These are phyloP conservation scores for Brettanomyces nanus DNA, from an alignment of 805 yeast genomes.

Conservation along the genomic window DNA sequence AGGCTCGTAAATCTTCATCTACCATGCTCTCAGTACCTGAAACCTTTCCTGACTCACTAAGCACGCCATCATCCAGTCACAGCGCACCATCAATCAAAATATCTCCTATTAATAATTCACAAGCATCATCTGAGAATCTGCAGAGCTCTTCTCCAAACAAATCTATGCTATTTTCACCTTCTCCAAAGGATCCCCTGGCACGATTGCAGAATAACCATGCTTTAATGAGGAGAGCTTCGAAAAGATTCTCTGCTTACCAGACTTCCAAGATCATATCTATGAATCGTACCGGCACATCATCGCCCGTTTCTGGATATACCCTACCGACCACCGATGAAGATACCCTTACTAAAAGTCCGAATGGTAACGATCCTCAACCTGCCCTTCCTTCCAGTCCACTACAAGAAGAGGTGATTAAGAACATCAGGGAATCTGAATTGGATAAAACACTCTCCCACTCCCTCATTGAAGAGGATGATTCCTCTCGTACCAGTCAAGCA, in stretches of 20 bases:
- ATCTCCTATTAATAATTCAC: not conserved
- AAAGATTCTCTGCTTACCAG: conserved; percentile 90
- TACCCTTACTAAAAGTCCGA: conserved; percentile 17
- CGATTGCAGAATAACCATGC: conserved; percentile 78
- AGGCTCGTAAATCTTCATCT: not conserved
- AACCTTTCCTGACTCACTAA: not conserved
- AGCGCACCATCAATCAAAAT: not conserved
- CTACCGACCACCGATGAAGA: conserved; percentile 1
- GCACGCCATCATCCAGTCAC: not conserved
- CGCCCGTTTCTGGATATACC: conserved; percentile 1
- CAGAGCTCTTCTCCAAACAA: not conserved
- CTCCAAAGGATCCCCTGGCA: conserved; percentile 48
- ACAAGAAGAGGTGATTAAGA: conserved; percentile 18
- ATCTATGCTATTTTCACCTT: not conserved
- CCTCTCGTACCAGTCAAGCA: not conserved
- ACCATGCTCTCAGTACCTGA: too few relatives aligned
- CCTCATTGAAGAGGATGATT: not conserved
- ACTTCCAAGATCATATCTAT: conserved; percentile 23
- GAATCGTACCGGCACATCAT: conserved; percentile 8
- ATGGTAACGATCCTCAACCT: not conserved
- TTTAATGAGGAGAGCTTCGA: conserved; percentile 85
- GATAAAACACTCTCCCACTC: conserved; percentile 9
- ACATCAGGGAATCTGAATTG: conserved; percentile 19
- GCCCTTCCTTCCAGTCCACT: conserved; percentile 1
- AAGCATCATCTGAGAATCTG: not conserved